Conservation (phyloP, 2,329 filamentous ascomycete species). For the Neurospora sp. region DNA sequence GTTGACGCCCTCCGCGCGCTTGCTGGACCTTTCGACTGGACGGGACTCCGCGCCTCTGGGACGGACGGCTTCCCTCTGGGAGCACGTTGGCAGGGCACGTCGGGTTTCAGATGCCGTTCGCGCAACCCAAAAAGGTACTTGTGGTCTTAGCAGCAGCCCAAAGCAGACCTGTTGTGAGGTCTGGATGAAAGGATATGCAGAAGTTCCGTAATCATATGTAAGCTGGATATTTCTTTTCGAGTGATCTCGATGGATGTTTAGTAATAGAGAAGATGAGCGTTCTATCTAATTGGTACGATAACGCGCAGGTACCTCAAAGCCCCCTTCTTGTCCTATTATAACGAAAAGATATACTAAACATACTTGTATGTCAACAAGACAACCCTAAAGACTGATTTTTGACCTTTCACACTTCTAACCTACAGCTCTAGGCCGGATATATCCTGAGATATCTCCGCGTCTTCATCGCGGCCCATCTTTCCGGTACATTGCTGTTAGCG, state of each 20-base stretch:
- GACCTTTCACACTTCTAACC: not conserved
- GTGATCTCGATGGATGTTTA: not conserved
- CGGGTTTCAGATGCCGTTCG: not conserved
- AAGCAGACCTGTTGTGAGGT: not conserved
- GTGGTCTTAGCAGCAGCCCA: not conserved
- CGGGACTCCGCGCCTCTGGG: not conserved
- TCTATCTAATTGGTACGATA: no score
- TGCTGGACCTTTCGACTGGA: not conserved
- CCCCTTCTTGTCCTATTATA: no score
- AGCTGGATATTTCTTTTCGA: not conserved
- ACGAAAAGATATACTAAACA: not conserved
- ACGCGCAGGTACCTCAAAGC: no score
- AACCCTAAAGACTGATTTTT: not conserved
- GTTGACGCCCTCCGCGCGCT: not conserved
- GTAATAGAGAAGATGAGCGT: no score
- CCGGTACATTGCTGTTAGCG: not conserved
- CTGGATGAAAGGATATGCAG: not conserved
- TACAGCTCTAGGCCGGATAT: not conserved
- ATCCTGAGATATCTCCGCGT: not conserved
- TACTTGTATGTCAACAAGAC: no score
- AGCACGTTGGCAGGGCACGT: not conserved
- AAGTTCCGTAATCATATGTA: not conserved
- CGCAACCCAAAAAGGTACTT: not conserved
- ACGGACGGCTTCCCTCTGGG: not conserved
- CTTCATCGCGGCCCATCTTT: not conserved